Evolutionary conservation across 495 filamentous ascomycete species (phyloP).

Genomic region (Penicillium steckii): DNA sequence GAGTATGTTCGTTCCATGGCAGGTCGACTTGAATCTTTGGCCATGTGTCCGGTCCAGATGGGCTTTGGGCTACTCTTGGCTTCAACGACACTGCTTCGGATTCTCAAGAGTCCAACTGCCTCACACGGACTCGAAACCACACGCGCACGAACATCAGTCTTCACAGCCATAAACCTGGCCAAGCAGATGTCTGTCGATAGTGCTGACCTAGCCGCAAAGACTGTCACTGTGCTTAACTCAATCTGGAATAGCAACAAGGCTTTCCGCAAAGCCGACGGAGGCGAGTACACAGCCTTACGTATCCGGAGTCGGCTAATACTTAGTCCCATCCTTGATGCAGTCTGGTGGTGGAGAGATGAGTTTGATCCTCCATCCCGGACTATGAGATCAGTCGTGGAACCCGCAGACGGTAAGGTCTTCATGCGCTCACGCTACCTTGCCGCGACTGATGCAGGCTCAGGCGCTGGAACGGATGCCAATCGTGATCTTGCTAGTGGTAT

Average conservation of each 20-base stretch:
- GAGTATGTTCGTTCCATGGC: slow-evolving; percentile 28
- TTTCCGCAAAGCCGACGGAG: slow-evolving; percentile 43
- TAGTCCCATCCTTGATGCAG: slow-evolving; percentile 42
- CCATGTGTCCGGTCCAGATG: slow-evolving; percentile 32
- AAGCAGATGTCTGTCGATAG: slow-evolving; percentile 39
- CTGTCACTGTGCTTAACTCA: slow-evolving; percentile 31
- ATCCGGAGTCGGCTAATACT: slow-evolving; percentile 44
- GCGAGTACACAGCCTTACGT: slow-evolving; percentile 34
- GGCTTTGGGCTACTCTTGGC: slow-evolving; percentile 34
- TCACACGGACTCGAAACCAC: slow-evolving; percentile 30
- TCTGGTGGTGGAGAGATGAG: slow-evolving; percentile 53
- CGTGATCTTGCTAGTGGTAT: slow-evolving; percentile 10
- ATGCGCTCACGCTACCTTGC: slow-evolving; percentile 1
- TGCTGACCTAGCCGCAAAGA: slow-evolving; percentile 37
- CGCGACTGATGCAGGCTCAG: slow-evolving; percentile 10
- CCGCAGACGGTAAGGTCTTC: slow-evolving; percentile 15
- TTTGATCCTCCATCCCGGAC: slow-evolving; percentile 32
- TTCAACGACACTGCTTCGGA: slow-evolving; percentile 34
- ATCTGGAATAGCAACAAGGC: slow-evolving; percentile 47
- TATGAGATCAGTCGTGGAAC: slow-evolving; percentile 9
- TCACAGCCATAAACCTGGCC: slow-evolving; percentile 37
- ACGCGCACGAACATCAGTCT: slow-evolving; percentile 31
- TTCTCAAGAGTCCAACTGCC: slow-evolving; percentile 35
- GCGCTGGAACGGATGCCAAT: slow-evolving; percentile 10
- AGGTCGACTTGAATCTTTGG: slow-evolving; percentile 18